A percentile compares a stretch with the other conserved stretches of the same genome.
Conservation (phyloP, 192 early-diverging fungal genomes). For the Gonapodya sp. region DNA sequence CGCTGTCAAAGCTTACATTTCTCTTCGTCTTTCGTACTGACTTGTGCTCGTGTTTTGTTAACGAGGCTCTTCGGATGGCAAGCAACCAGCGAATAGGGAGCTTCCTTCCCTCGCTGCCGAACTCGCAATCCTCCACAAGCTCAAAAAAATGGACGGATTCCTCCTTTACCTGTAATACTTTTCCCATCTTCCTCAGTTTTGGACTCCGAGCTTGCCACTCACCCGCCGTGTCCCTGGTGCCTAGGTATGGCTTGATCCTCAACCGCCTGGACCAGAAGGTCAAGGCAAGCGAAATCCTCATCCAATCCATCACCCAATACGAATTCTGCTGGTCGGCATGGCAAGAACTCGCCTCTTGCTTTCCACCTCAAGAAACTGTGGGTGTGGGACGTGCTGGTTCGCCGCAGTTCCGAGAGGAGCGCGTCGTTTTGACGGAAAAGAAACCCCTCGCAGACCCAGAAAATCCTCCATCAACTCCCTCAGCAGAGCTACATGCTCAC, state of each 20-base stretch:
- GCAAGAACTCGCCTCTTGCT: slow-evolving; percentile 56
- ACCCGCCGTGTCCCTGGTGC: slow-evolving; percentile 12
- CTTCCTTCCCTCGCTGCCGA: slow-evolving; percentile 34
- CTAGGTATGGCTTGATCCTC: slow-evolving; percentile 44
- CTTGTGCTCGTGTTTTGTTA: not conserved
- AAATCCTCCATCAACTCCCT: slow-evolving; percentile 1
- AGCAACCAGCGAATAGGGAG: slow-evolving; percentile 32
- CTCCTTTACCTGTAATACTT: slow-evolving; percentile 45
- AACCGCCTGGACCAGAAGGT: slow-evolving; percentile 25
- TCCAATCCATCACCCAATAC: slow-evolving; percentile 58
- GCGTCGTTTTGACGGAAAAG: too few relatives aligned
- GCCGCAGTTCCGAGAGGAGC: too few relatives aligned
- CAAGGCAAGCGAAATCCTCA: slow-evolving; percentile 40
- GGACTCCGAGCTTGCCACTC: not conserved
- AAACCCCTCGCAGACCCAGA: slow-evolving; percentile 5
- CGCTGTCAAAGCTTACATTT: not conserved
- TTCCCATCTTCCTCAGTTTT: not conserved
- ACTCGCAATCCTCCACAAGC: slow-evolving; percentile 25
- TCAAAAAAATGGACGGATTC: slow-evolving; percentile 51
- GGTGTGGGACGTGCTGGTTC: not conserved
- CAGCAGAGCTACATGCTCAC: slow-evolving; percentile 30
- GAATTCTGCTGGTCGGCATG: slow-evolving; percentile 91
- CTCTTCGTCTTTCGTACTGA: not conserved
- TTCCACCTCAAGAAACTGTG: slow-evolving; percentile 23
- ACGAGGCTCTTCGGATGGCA: slow-evolving; percentile 34